Conservation (phyloP, 495 filamentous ascomycete species). For the Staphylotrichum tortipilum region DNA sequence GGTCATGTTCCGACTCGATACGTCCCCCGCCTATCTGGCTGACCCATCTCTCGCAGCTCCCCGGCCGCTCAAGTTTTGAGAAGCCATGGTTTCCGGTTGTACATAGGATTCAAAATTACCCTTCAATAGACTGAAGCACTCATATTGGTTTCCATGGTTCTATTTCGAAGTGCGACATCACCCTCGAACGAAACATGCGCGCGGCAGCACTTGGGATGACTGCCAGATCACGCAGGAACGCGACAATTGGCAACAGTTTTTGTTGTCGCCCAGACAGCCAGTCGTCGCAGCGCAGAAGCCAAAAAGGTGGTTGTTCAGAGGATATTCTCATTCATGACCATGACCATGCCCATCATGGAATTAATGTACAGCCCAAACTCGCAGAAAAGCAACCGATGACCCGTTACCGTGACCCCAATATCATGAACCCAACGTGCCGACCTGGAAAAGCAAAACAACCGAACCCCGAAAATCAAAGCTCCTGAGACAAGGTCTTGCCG, state of each 20-base stretch:
- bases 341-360: constrained; percentile 55
- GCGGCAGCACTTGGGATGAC: too few species aligned
- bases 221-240: too few species aligned
- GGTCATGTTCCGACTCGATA: constrained; percentile 29
- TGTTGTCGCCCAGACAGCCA: not conserved
- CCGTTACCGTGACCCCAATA: constrained; percentile 79
- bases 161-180: too few species aligned
- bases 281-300: not conserved
- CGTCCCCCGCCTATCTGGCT: not conserved
- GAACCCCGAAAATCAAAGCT: constrained; percentile 60
- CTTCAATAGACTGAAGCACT: too few species aligned
- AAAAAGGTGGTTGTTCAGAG: constrained; percentile 23
- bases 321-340: constrained; percentile 50
- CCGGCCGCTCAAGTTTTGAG: constrained; percentile 38
- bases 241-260: too few species aligned
- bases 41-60: constrained; percentile 28
- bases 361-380: constrained; percentile 90
- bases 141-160: too few species aligned
- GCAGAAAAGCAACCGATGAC: constrained; percentile 65
- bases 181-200: too few species aligned
- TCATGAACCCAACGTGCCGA: constrained; percentile 66
- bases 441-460: constrained; percentile 55
- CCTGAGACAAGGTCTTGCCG: constrained; percentile 84
- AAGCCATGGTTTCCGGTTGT: constrained; percentile 3
- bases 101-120: constrained; percentile 15